A percentile compares a stretch with the other conserved stretches of the same genome.
phyloP scores from a whole-genome alignment of 805 yeast genomes.

The Komagataella phaffii region DNA sequence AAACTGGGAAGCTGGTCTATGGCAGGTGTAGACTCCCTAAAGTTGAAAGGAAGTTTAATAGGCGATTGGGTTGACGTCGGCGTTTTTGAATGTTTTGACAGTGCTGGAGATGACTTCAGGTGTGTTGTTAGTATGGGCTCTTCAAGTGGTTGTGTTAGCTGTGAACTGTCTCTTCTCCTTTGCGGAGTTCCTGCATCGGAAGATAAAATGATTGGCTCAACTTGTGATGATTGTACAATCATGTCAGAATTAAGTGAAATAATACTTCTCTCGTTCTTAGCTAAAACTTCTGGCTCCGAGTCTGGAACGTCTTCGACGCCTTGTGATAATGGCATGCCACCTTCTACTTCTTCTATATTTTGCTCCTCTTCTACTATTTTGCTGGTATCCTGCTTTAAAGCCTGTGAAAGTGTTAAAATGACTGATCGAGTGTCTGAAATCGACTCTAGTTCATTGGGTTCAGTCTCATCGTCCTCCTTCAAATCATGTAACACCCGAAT shows the following conservation, averaged over 20 bases:
- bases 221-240: background rate
- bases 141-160: background rate
- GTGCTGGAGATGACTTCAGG: background rate
- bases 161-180: background rate
- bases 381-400: background rate
- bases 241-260: background rate
- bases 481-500: conserved; percentile 3
- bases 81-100: background rate
- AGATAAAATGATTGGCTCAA: background rate
- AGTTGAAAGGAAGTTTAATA: background rate
- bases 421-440: conserved; percentile 9
- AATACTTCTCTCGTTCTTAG: background rate
- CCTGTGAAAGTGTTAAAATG: background rate
- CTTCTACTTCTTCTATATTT: background rate
- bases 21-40: background rate
- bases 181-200: background rate
- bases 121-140: background rate
- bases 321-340: background rate
- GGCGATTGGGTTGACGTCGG: background rate
- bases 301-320: background rate
- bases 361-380: background rate
- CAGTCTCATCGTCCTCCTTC: conserved; percentile 16
- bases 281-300: background rate
- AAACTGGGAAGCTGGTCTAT: background rate
- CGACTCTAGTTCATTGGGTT: conserved; percentile 22